phyloP scores from a whole-genome alignment of 169 alveolate genomes.

The Fabrea salina region DNA sequence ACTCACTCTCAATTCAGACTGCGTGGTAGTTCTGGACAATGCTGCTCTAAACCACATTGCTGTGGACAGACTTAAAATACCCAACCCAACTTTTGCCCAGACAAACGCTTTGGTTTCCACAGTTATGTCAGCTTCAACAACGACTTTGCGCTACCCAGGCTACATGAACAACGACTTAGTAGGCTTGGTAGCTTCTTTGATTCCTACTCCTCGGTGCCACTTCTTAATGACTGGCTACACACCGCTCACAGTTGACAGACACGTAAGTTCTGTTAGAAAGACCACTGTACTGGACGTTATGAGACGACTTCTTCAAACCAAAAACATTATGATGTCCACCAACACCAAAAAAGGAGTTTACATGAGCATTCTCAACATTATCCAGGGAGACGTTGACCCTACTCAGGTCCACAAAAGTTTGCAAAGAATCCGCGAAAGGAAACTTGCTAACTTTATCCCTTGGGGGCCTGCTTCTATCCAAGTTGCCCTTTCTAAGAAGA shows the following conservation, averaged over 20 bases:
- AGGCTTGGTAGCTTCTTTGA: constrained; percentile 95
- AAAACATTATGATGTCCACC: constrained; percentile 91
- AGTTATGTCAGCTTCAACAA: constrained; percentile 94
- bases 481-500: constrained; percentile 96
- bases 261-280: constrained; percentile 79
- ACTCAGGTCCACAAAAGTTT: constrained; percentile 91
- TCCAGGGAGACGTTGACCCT: constrained; percentile 89
- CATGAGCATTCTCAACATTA: constrained; percentile 90
- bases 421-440: constrained; percentile 90
- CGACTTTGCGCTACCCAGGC: constrained; percentile 94
- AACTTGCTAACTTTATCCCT: constrained; percentile 82
- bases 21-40: constrained; percentile 98
- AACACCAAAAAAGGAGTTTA: constrained; percentile 87
- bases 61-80: constrained; percentile 89
- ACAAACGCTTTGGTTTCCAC: constrained; percentile 80
- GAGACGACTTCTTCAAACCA: constrained; percentile 96
- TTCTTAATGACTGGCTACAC: constrained; percentile 98
- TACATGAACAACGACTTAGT: constrained; percentile 97
- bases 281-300: constrained; percentile 98
- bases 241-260: constrained; percentile 85
- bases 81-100: constrained; percentile 80
- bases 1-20: constrained; percentile 92
- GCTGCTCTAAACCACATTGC: constrained; percentile 97
- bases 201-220: constrained; percentile 99
- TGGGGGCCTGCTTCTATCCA: constrained; percentile 99